Conservation (phyloP, 306 rosid genomes). For the Inga leiocalycina region DNA sequence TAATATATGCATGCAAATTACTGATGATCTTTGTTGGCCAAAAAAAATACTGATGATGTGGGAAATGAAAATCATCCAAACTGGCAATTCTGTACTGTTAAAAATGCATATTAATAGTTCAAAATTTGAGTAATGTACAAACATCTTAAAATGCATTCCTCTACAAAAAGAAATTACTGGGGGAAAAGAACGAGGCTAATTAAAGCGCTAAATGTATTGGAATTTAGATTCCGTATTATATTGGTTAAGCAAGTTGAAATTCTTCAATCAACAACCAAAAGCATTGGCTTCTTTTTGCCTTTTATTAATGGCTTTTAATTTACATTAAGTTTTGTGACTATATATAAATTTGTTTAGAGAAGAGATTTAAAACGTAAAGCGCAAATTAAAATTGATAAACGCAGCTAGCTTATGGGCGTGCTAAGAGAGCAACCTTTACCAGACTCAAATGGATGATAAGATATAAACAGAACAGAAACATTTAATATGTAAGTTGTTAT, state of each 20-base stretch:
- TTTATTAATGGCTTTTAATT: background rate
- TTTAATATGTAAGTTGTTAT: background rate
- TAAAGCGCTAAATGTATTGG: background rate
- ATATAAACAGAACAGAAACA: too few species aligned
- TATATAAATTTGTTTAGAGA: background rate
- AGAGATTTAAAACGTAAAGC: background rate
- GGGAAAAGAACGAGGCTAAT: background rate
- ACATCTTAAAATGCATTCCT: background rate
- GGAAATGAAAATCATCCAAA: background rate
- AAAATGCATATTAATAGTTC: background rate
- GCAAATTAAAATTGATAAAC: background rate
- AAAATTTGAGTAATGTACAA: background rate
- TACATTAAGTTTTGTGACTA: background rate
- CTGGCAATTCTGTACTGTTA: background rate
- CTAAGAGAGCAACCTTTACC: background rate
- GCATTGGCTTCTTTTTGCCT: background rate
- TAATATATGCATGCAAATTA: background rate
- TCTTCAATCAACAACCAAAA: background rate
- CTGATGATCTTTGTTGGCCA: background rate
- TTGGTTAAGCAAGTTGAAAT: background rate
- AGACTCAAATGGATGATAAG: background rate
- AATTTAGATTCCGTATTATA: background rate
- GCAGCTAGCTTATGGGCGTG: background rate
- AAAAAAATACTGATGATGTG: background rate
- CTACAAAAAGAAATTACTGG: background rate